phyloP scores from a whole-genome alignment of 257 asterid genomes.

The Cinchona pubescens region DNA sequence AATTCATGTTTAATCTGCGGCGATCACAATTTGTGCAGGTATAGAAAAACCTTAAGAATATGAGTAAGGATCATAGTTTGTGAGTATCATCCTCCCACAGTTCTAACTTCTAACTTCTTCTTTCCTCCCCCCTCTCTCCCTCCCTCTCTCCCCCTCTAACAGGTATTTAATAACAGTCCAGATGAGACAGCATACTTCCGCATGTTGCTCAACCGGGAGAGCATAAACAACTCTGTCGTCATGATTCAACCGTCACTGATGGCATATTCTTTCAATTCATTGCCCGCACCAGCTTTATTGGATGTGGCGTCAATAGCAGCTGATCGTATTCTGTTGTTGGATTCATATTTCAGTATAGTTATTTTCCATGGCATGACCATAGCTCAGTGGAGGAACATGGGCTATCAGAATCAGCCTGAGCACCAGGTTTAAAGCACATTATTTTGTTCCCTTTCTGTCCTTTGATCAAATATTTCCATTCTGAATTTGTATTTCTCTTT shows the following conservation, averaged over 20 bases:
- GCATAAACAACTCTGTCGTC: slow-evolving; percentile 84
- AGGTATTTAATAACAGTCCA: slow-evolving; percentile 98
- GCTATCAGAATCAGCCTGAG: slow-evolving; percentile 87
- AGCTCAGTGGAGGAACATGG: slow-evolving; percentile 99
- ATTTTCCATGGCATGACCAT: slow-evolving; percentile 96
- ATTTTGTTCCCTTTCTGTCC: slow-evolving; percentile 8
- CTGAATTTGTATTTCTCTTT: neutral
- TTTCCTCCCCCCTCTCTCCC: neutral
- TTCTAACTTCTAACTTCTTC: neutral
- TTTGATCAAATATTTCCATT: neutral
- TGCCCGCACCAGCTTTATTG: slow-evolving; percentile 86
- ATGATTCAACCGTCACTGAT: slow-evolving; percentile 95
- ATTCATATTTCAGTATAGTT: slow-evolving; percentile 88
- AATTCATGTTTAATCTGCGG: slow-evolving; percentile 92
- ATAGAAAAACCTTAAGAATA: neutral
- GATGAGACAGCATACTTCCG: slow-evolving; percentile 99
- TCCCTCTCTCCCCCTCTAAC: slow-evolving; percentile 17
- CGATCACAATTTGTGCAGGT: slow-evolving; percentile 98
- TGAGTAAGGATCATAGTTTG: slow-evolving; percentile 6
- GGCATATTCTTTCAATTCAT: slow-evolving; percentile 77
- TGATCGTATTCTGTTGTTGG: slow-evolving; percentile 89
- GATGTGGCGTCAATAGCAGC: slow-evolving; percentile 90
- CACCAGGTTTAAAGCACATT: slow-evolving; percentile 53
- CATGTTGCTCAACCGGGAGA: slow-evolving; percentile 84
- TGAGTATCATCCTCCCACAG: slow-evolving; percentile 2